Evolutionary conservation across 116 monocot species (phyloP).

Genomic region (Trichopus zeylanicus): DNA sequence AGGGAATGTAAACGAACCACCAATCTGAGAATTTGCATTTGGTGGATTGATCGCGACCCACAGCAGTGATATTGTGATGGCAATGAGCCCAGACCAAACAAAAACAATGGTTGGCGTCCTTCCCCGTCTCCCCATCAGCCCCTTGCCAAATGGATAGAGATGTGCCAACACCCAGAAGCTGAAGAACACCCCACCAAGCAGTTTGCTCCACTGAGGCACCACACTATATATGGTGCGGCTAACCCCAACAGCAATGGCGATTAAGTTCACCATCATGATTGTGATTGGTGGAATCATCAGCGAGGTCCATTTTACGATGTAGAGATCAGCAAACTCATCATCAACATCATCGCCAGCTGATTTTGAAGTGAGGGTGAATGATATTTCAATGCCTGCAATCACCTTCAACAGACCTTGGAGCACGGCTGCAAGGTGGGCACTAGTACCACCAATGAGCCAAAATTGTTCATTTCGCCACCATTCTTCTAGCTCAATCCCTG

Average conservation of each 20-base stretch:
- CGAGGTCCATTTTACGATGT: conserved; percentile 62
- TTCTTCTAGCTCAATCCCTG: conserved; percentile 65
- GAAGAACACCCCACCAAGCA: conserved; percentile 83
- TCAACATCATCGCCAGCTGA: conserved; percentile 38
- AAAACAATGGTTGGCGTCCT: conserved; percentile 58
- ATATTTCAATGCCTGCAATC: conserved; percentile 69
- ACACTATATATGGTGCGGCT: conserved; percentile 56
- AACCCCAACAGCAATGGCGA: conserved; percentile 63
- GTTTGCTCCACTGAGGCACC: conserved; percentile 61
- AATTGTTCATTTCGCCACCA: conserved; percentile 92
- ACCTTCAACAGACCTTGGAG: conserved; percentile 70
- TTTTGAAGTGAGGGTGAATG: conserved; percentile 73
- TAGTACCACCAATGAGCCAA: conserved; percentile 77
- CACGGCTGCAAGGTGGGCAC: conserved; percentile 67
- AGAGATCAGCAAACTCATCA: conserved; percentile 67
- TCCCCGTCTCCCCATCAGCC: conserved; percentile 59
- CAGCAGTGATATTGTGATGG: conserved; percentile 53
- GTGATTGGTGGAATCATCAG: conserved; percentile 75
- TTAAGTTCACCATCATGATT: conserved; percentile 74
- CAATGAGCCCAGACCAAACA: conserved; percentile 56
- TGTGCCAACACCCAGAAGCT: conserved; percentile 78
- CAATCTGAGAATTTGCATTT: conserved; percentile 41
- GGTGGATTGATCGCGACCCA: conserved; percentile 86
- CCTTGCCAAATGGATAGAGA: conserved; percentile 62
- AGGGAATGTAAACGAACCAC: conserved; percentile 75